Percentiles rank a stretch among this genome's conserved stretches.
phyloP scores from a whole-genome alignment of 1,284 basidiomycete species.

The Leccinum subfulvum region DNA sequence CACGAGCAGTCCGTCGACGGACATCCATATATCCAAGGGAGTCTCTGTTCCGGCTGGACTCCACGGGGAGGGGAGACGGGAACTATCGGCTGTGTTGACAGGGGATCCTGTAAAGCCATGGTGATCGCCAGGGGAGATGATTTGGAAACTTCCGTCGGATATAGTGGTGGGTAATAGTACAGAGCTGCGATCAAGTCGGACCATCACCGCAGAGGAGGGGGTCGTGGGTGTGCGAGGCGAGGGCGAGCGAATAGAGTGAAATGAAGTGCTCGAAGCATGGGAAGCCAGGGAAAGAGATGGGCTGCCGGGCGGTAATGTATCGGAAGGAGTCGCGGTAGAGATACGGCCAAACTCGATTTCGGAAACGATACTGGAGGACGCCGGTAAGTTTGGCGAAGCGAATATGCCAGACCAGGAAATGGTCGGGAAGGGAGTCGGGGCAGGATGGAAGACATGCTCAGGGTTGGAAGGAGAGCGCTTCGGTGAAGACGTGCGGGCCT shows the following conservation, averaged over 20 bases:
- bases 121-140: slow-evolving; percentile 25
- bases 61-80: slow-evolving; percentile 33
- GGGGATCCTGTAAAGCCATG: slow-evolving; percentile 15
- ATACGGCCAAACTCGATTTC: slow-evolving; percentile 9
- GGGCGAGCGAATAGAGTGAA: slow-evolving; percentile 11
- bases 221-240: slow-evolving; percentile 15
- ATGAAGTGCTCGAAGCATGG: slow-evolving; percentile 2
- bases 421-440: slow-evolving; percentile 18
- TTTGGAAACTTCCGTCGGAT: slow-evolving; percentile 27
- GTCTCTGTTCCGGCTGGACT: slow-evolving; percentile 19
- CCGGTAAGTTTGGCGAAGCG: slow-evolving; percentile 5
- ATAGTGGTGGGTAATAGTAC: slow-evolving; percentile 23
- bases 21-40: slow-evolving; percentile 27
- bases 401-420: slow-evolving; percentile 26
- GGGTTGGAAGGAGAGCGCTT: not conserved
- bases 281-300: slow-evolving; percentile 9
- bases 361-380: slow-evolving; percentile 3
- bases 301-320: slow-evolving; percentile 4
- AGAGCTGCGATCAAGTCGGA: slow-evolving; percentile 24
- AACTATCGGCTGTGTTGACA: not conserved
- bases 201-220: slow-evolving; percentile 15
- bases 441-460: slow-evolving; percentile 12
- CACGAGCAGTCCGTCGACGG: slow-evolving; percentile 21
- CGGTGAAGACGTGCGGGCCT: slow-evolving; percentile 4
- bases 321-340: slow-evolving; percentile 4